A percentile compares a stretch with the other conserved stretches of the same genome.
Evolutionary conservation across 441 rosid species (phyloP).

Genomic region (Gossypium trilobum): DNA sequence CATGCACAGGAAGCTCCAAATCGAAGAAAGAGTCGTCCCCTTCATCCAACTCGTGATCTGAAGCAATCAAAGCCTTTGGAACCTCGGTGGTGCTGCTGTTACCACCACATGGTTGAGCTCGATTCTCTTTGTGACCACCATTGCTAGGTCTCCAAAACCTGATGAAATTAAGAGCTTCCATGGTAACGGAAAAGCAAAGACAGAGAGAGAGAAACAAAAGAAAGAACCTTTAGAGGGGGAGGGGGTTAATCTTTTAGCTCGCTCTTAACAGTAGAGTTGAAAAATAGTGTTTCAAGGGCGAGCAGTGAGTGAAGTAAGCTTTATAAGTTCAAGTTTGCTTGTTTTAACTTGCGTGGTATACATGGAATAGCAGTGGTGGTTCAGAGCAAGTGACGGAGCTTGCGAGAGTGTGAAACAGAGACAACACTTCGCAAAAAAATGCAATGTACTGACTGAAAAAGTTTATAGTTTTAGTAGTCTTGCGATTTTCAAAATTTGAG

Average conservation of each 20-base stretch:
- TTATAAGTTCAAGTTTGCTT: conserved; percentile 14
- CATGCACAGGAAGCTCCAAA: conserved; percentile 54
- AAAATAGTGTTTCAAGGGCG: conserved; percentile 25
- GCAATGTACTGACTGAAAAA: not conserved
- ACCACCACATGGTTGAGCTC: conserved; percentile 16
- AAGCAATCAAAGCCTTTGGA: conserved; percentile 20
- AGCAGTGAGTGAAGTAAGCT: conserved; percentile 13
- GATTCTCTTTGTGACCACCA: conserved; percentile 5
- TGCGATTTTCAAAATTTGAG: not conserved
- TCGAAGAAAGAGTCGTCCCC: conserved; percentile 87
- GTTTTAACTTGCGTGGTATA: not conserved
- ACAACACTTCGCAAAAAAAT: not conserved
- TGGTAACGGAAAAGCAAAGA: conserved; percentile 7
- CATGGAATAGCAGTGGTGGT: conserved; percentile 12
- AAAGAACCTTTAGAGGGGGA: not conserved
- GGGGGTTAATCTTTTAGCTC: not conserved
- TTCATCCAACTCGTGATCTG: conserved; percentile 35
- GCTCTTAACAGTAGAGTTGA: conserved; percentile 17
- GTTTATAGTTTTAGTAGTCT: not conserved
- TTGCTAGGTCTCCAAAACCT: conserved; percentile 41
- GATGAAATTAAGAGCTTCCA: conserved; percentile 65
- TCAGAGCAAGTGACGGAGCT: conserved; percentile 17
- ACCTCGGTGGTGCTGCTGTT: conserved; percentile 23
- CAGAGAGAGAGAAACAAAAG: not conserved
- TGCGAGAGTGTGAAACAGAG: not conserved